These are phyloP conservation scores for Tubosaeta sp. DNA, from an alignment of 768 basidiomycete species.

Conservation along the genomic window DNA sequence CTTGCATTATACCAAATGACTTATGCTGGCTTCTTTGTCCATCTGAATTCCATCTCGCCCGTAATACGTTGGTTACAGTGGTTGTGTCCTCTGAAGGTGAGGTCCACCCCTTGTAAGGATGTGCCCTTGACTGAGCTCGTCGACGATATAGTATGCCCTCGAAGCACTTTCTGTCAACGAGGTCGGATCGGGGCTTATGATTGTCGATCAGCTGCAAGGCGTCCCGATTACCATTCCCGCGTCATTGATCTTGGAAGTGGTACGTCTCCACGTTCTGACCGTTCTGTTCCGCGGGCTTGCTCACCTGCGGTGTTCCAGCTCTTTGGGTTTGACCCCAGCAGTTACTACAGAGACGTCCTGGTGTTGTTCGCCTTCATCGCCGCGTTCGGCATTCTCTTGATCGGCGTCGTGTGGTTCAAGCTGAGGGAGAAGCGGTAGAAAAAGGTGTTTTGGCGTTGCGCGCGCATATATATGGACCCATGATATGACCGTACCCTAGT, in stretches of 20 bases:
- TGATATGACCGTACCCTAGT: neutral
- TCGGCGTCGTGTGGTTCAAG: constrained; percentile 71
- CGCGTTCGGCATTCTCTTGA: constrained; percentile 70
- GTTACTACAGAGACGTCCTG: constrained; percentile 88
- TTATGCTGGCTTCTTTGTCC: constrained; percentile 90
- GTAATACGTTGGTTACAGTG: constrained; percentile 94
- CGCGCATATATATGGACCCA: neutral
- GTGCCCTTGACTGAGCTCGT: neutral
- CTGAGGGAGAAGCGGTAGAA: constrained; percentile 70
- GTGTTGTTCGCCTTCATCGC: constrained; percentile 84
- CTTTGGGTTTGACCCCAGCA: constrained; percentile 78
- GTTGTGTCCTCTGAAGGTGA: constrained; percentile 72
- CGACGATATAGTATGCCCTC: constrained; percentile 44
- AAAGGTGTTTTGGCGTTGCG: neutral
- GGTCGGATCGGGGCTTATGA: constrained; percentile 83
- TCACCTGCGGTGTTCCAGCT: constrained; percentile 39
- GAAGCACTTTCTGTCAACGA: constrained; percentile 91
- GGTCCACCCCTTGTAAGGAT: neutral
- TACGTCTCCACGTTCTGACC: constrained; percentile 32
- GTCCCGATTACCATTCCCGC: constrained; percentile 83
- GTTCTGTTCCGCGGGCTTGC: neutral
- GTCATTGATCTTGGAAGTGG: constrained; percentile 78
- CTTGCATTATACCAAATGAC: constrained; percentile 80
- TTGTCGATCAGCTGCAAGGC: constrained; percentile 71
- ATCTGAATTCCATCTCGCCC: constrained; percentile 78